These are phyloP conservation scores for Ogataea minuta DNA, from an alignment of 805 yeast genomes.

Conservation along the genomic window DNA sequence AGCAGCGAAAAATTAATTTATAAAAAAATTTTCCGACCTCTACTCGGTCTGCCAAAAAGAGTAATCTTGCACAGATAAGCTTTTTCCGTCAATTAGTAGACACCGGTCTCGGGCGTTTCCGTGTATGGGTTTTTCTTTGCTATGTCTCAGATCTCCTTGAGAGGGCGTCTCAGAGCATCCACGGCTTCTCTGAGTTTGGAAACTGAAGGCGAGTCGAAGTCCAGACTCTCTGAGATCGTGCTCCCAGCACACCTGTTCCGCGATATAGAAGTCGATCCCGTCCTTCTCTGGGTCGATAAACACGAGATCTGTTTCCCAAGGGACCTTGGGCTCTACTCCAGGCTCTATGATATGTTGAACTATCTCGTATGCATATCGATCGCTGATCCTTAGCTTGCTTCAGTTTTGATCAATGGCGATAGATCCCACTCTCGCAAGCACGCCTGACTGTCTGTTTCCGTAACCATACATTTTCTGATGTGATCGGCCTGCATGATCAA, in stretches of 20 bases:
- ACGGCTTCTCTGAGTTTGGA: conserved; percentile 59
- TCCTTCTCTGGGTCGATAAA: conserved; percentile 59
- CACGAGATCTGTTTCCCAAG: conserved; percentile 82
- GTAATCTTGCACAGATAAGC: conserved; percentile 8
- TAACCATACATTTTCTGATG: conserved; percentile 90
- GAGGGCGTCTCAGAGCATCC: conserved; percentile 54
- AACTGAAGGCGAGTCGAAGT: conserved; percentile 78
- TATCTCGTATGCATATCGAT: conserved; percentile 50
- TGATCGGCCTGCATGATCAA: conserved; percentile 73
- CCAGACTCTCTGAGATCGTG: conserved; percentile 65
- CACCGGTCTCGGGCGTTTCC: conserved; percentile 1
- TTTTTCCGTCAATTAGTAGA: conserved; percentile 1
- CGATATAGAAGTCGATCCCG: conserved; percentile 51
- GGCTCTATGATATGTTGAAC: conserved; percentile 49
- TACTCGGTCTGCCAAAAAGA: conserved; percentile 12
- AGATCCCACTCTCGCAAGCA: conserved; percentile 78
- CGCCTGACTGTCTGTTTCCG: conserved; percentile 86
- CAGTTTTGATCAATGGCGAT: conserved; percentile 74
- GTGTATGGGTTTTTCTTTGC: conserved; percentile 51
- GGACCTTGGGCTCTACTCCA: conserved; percentile 63
- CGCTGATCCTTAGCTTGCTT: conserved; percentile 50
- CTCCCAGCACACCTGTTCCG: conserved; percentile 42
- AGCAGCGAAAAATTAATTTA: conserved; percentile 2
- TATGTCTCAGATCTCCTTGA: conserved; percentile 54
- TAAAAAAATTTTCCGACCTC: conserved; percentile 13